phyloP scores from a whole-genome alignment of 495 filamentous ascomycete species.

The Rostrohypoxylon terebratum region DNA sequence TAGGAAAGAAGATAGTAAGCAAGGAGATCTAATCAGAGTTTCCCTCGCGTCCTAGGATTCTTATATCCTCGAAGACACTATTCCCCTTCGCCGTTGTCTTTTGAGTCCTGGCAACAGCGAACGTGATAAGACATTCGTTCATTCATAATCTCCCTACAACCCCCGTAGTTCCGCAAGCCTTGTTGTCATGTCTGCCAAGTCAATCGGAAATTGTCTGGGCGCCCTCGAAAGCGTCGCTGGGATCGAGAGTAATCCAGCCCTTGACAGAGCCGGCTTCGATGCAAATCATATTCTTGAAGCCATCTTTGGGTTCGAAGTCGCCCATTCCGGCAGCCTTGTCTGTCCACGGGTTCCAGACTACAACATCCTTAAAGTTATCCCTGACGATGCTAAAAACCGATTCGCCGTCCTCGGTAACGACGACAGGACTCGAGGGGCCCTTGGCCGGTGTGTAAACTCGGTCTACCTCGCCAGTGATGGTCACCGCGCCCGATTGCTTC shows the following conservation, averaged over 20 bases:
- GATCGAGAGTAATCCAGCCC: conserved; percentile 84
- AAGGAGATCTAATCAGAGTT: conserved; percentile 30
- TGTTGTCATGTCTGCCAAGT: conserved; percentile 18
- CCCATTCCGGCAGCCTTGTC: conserved; percentile 83
- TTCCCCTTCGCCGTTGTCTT: not conserved
- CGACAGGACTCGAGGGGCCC: conserved; percentile 69
- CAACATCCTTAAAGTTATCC: conserved; percentile 84
- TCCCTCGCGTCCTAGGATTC: conserved; percentile 1
- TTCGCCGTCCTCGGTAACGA: conserved; percentile 70
- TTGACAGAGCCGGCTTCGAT: conserved; percentile 89
- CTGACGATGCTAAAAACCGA: conserved; percentile 77
- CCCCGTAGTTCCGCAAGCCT: not conserved
- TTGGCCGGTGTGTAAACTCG: conserved; percentile 72
- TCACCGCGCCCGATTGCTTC: conserved; percentile 66
- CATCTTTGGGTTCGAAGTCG: conserved; percentile 90
- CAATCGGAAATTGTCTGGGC: conserved; percentile 75
- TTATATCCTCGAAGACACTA: conserved; percentile 22
- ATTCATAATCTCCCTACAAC: conserved; percentile 30
- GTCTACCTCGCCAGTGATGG: conserved; percentile 81
- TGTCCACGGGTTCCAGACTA: conserved; percentile 98
- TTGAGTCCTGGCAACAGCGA: not conserved
- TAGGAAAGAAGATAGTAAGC: conserved; percentile 15
- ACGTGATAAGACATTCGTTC: conserved; percentile 1
- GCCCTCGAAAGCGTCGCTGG: conserved; percentile 89
- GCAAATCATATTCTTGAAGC: conserved; percentile 92